Conservation (phyloP, 139 green algal genomes). For the Chara braunii region DNA sequence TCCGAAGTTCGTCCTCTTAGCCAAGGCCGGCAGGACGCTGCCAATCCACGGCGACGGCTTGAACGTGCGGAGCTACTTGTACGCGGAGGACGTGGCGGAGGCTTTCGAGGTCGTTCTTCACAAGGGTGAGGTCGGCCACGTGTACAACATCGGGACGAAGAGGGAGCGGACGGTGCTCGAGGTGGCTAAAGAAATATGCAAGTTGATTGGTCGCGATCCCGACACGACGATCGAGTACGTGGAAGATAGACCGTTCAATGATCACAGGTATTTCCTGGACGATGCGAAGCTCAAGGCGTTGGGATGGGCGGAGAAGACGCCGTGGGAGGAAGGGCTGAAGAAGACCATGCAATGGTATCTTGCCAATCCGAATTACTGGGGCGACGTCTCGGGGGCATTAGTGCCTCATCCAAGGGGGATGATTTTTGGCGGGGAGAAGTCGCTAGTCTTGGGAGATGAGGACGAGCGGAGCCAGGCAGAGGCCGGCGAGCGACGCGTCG, state of each 20-base stretch:
- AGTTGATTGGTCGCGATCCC: constrained; percentile 50
- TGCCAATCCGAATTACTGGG: constrained; percentile 65
- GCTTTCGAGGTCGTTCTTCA: constrained; percentile 38
- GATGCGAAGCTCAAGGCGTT: constrained; percentile 79
- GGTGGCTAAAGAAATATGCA: constrained; percentile 59
- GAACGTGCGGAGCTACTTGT: constrained; percentile 50
- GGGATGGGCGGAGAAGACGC: constrained; percentile 79
- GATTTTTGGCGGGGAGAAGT: no score
- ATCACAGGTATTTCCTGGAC: constrained; percentile 86
- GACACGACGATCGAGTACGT: constrained; percentile 46
- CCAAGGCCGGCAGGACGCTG: constrained; percentile 48
- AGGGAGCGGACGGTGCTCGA: constrained; percentile 82
- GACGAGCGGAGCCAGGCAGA: no score
- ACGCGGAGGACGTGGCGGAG: constrained; percentile 81
- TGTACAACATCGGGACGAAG: constrained; percentile 97
- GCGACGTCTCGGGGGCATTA: constrained; percentile 51
- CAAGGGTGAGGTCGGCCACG: constrained; percentile 54
- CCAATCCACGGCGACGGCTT: constrained; percentile 60
- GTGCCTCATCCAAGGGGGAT: constrained; percentile 27
- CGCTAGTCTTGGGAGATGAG: no score
- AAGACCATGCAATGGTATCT: constrained; percentile 90
- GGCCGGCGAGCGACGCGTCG: no score
- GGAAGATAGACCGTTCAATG: constrained; percentile 50
- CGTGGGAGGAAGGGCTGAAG: constrained; percentile 84
- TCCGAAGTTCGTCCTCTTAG: constrained; percentile 51